phyloP scores from a whole-genome alignment of 2,329 filamentous ascomycete species.

The Phoma sp. region DNA sequence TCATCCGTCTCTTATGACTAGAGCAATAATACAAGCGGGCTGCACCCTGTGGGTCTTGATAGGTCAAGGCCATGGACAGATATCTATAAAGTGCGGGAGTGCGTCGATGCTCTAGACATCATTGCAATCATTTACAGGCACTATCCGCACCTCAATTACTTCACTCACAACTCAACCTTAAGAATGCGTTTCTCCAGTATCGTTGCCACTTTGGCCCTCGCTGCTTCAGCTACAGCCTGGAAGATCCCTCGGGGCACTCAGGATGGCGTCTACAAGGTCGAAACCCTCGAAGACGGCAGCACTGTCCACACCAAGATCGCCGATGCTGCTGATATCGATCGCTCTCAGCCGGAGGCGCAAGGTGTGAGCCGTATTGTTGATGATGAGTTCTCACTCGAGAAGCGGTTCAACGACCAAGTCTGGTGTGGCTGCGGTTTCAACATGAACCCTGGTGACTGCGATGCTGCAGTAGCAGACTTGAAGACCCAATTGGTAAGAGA shows the following conservation, averaged over 20 bases:
- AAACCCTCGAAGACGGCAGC: constrained; percentile 4
- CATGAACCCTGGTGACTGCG: constrained; percentile 9
- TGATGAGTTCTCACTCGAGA: no score
- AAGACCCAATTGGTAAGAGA: constrained; percentile 2
- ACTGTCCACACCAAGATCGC: constrained; percentile 1
- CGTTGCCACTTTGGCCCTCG: neutral
- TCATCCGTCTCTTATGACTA: neutral
- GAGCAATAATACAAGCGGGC: no score
- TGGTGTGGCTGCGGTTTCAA: constrained; percentile 14
- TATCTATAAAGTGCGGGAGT: neutral
- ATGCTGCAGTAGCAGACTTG: constrained; percentile 11
- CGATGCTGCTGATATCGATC: neutral
- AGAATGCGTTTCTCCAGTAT: constrained; percentile 9
- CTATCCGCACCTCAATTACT: no score
- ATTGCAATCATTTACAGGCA: no score
- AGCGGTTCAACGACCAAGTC: neutral
- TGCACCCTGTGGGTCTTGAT: no score
- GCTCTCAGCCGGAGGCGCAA: neutral
- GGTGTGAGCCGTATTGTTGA: no score
- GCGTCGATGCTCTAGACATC: neutral
- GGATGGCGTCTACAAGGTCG: constrained; percentile 9
- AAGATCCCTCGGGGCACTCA: neutral
- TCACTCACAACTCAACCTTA: no score
- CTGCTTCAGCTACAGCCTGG: constrained; percentile 1
- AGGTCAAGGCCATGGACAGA: no score